Evolutionary conservation across 352 stramenopile species (phyloP), one percentile per base, ranked within the genome.

Genomic region (Saprolegnia diclina): DNA sequence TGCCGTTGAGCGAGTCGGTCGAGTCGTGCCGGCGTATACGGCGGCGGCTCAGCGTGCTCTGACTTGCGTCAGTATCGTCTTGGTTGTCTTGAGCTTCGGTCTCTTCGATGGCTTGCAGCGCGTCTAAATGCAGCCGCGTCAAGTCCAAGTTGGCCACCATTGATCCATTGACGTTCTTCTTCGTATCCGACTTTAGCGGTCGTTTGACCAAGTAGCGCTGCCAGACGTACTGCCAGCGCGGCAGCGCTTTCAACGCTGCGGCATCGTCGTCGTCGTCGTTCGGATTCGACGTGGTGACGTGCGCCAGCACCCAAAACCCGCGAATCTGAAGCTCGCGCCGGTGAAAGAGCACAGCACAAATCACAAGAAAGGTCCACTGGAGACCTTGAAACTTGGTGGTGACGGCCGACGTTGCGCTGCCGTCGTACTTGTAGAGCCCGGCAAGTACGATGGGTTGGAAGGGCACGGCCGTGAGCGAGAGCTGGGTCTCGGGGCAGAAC

Each of bases 341-440:
- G 61, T 95, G 85, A 83, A 84, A 95, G 57, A 94, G 66, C 6
- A 95, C 73, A 24, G 79, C 83, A 5, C 92, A 59, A 57, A 92
- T 77, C 7, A 94, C 77, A 65, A 91, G 90, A 46, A 95, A 93
- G 59, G 92, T 75, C 87, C 87, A 95, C 68, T 93, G 83, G 13
- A 95, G 66, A 14, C 87, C 87, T 29, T 75, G 71, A 26, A 88
- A 89, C 21, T 90, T 84, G 0, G 76, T 79, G 10, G 68, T 83
- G 42, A 87, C 69, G 24, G n/a, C 67, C 74, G n/a, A 79, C 55
- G 14, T 89, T 24, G 81, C 79, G 48, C 75, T 76, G 0, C 85
- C 87, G 46, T 95, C 85, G 29, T 92, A 94, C 71, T 95, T 95
- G 75, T 92, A 95, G 32, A 95, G 62, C 2, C 87, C 87, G 56